Percentiles rank a stretch among this genome's conserved stretches.
Conservation (phyloP, 768 basidiomycete genomes). For the Pleurotus sapidus region DNA sequence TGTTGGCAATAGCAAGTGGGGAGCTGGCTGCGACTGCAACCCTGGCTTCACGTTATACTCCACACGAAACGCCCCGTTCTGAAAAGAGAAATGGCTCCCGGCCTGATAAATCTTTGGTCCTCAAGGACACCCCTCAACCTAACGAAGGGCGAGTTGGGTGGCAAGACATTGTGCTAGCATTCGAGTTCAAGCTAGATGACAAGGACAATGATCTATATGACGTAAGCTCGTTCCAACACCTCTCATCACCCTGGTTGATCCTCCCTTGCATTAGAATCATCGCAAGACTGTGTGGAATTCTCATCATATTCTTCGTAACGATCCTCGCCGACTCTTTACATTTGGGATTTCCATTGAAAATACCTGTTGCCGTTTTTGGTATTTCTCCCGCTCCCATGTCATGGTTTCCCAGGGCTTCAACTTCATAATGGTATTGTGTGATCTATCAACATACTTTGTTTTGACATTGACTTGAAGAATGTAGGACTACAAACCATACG, state of each 20-base stretch:
- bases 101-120: background rate
- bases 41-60: background rate
- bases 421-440: background rate
- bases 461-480: background rate
- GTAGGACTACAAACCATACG: background rate
- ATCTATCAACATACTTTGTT: background rate
- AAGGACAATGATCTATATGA: background rate
- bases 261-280: background rate
- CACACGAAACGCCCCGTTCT: background rate
- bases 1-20: background rate
- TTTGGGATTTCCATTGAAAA: conserved; percentile 9
- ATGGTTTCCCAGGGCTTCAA: conserved; percentile 7
- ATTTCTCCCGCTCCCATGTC: conserved; percentile 4
- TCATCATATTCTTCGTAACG: conserved; percentile 9
- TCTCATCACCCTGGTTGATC: background rate
- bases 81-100: background rate
- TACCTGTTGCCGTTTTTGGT: conserved; percentile 5
- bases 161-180: background rate
- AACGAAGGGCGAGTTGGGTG: background rate
- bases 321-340: conserved; percentile 3
- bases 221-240: background rate
- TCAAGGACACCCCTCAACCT: background rate
- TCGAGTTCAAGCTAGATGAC: background rate
- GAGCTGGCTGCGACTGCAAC: background rate
- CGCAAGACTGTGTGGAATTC: conserved; percentile 2